Conservation (phyloP, 2,329 filamentous ascomycete species). For the Exophiala sp. region DNA sequence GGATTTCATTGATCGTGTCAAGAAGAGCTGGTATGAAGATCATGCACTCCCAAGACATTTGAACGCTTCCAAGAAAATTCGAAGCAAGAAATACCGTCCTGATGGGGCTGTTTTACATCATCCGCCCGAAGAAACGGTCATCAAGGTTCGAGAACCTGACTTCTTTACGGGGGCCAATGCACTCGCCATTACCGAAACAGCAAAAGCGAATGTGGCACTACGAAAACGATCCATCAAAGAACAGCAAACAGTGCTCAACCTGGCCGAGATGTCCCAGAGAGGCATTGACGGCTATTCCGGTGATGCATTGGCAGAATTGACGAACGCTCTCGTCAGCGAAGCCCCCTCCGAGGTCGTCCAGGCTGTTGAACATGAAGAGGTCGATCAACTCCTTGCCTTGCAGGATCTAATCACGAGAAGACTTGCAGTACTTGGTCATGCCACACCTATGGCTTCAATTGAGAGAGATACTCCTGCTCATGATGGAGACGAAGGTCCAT, state of each 20-base stretch:
- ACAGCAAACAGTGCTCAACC: conserved; percentile 25
- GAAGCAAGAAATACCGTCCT: conserved; percentile 20
- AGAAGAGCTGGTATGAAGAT: conserved; percentile 39
- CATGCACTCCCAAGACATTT: conserved; percentile 19
- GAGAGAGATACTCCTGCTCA: conserved; percentile 5
- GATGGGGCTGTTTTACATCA: conserved; percentile 17
- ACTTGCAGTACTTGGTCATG: conserved; percentile 16
- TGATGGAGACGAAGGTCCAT: conserved; percentile 12
- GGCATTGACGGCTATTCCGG: conserved; percentile 17
- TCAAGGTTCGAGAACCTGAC: conserved; percentile 31
- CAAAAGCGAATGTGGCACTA: conserved; percentile 23
- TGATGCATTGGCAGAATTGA: conserved; percentile 23
- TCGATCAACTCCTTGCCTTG: conserved; percentile 21
- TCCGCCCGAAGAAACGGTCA: conserved; percentile 27
- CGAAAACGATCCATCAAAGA: conserved; percentile 25
- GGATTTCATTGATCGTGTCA: conserved; percentile 67
- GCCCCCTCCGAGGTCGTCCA: conserved; percentile 23
- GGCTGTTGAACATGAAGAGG: conserved; percentile 16
- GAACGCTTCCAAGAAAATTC: conserved; percentile 15
- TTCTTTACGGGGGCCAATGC: conserved; percentile 27
- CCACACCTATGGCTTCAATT: background rate
- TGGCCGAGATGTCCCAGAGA: conserved; percentile 22
- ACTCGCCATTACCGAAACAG: conserved; percentile 24
- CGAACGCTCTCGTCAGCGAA: conserved; percentile 25
- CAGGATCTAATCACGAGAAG: conserved; percentile 21